Base-by-base conservation (phyloP, 805 yeast species). In the Lipomyces anomalus region DNA sequence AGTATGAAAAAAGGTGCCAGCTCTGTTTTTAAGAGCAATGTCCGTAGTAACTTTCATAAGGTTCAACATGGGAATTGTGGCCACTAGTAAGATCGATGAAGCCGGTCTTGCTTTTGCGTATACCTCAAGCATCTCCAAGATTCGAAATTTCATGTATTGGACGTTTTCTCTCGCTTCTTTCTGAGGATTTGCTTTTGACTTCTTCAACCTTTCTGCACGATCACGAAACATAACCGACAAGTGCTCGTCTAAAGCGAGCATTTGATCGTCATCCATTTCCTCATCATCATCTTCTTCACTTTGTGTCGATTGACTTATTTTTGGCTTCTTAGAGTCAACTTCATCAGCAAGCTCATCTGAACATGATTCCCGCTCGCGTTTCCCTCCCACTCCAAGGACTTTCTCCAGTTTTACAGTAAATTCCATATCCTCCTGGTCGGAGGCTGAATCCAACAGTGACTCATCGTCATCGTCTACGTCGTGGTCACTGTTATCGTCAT, bases 241-340 rank as follows among this genome's bases (percentile, higher is more conserved):
- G 50, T 87, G 92, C 20, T 74, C 84, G 61, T 90, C 97, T 57
- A 90, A 75, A 18, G 89, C 94, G 81, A 88, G 79, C 97, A 90
- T 90, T 62, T 88, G 88, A 57, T 89, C 96, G 64, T 89, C 97
- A 49, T 89, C 95, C 0, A 90, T 80, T 55, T 84, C 95, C 42
- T 80, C 84, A 22, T 76, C 80, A 4, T 39, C 24, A 16, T 36
- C 39, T 36, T 29, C 11, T 26, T 13, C 11, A 13, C 30, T 13
- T 26, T 26, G 30, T 13, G 30, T 26, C 13, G 9, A 13, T 26
- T 13, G 30, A 26, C 30, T 9, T 13, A 13, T 13, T 26, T 26
- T n/a, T n/a, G n/a, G n/a, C n/a, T n/a, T n/a, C n/a, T n/a, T n/a
- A n/a, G n/a, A n/a, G n/a, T n/a, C n/a, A n/a, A n/a, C n/a, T n/a